Conservation (phyloP, 2,329 filamentous ascomycete genomes). For the Diaporthe longicolla region DNA sequence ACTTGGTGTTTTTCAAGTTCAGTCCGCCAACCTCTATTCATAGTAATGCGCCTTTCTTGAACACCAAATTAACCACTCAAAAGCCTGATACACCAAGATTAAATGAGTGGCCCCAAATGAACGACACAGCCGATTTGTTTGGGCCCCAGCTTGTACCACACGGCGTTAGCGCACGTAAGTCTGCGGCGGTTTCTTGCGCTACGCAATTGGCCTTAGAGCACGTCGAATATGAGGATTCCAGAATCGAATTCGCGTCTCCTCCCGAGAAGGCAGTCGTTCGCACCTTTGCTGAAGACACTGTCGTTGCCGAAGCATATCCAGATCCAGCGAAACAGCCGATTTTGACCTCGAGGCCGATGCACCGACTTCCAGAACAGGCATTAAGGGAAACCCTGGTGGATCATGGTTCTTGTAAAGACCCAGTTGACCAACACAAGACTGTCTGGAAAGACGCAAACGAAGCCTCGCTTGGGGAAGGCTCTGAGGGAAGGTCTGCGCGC, state of each 20-base stretch:
- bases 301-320: no score
- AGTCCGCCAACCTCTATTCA: constrained; percentile 10
- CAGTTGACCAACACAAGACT: neutral
- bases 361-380: neutral
- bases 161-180: neutral
- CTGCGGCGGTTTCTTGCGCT: neutral
- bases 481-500: neutral
- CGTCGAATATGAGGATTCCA: neutral
- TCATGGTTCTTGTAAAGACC: neutral
- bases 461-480: neutral
- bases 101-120: neutral
- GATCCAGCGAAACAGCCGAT: neutral
- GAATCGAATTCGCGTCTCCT: neutral
- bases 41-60: neutral
- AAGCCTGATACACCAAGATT: neutral
- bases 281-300: neutral
- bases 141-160: neutral
- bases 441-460: neutral
- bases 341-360: neutral
- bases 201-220: neutral
- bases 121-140: neutral
- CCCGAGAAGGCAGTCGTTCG: neutral
- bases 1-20: constrained; percentile 6
- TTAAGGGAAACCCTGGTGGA: neutral
- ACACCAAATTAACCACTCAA: neutral